These are phyloP conservation scores for Rhizophora mangle DNA, from an alignment of 345 rosid species.

Conservation along the genomic window DNA sequence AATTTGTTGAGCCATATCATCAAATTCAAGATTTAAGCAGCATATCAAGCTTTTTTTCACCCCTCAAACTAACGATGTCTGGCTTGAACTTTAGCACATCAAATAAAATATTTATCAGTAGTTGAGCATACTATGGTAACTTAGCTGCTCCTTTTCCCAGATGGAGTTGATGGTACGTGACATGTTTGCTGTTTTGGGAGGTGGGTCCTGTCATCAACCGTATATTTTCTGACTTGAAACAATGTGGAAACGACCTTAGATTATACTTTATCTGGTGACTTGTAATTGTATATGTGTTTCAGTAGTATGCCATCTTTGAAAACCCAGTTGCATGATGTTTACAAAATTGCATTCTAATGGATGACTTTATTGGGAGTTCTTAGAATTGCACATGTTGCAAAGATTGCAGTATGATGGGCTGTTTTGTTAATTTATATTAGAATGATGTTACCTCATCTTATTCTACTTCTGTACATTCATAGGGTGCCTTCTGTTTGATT, in stretches of 20 bases:
- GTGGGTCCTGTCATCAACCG: slow-evolving; percentile 56
- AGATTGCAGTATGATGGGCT: neutral
- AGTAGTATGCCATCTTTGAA: neutral
- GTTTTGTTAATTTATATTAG: neutral
- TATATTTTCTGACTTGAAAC: slow-evolving; percentile 21
- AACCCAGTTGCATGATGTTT: slow-evolving; percentile 1
- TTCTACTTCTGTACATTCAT: neutral
- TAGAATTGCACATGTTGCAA: neutral
- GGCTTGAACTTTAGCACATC: slow-evolving; percentile 18
- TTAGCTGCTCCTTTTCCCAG: slow-evolving; percentile 82
- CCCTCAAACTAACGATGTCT: neutral
- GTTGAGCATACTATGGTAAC: slow-evolving; percentile 36
- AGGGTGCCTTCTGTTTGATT: neutral
- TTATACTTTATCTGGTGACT: neutral
- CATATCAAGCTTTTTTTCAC: neutral
- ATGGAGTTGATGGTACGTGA: slow-evolving; percentile 97
- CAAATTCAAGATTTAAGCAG: neutral
- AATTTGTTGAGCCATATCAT: too few relatives aligned
- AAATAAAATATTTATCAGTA: slow-evolving; percentile 17
- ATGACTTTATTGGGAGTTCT: neutral
- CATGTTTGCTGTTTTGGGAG: slow-evolving; percentile 66
- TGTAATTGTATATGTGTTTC: neutral
- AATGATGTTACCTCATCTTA: neutral
- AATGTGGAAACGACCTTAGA: slow-evolving; percentile 9
- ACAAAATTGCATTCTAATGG: neutral